Evolutionary conservation across 352 stramenopile genomes (phyloP), one percentile per base, ranked within the genome.

Genomic region (Thalassiosira allenii): DNA sequence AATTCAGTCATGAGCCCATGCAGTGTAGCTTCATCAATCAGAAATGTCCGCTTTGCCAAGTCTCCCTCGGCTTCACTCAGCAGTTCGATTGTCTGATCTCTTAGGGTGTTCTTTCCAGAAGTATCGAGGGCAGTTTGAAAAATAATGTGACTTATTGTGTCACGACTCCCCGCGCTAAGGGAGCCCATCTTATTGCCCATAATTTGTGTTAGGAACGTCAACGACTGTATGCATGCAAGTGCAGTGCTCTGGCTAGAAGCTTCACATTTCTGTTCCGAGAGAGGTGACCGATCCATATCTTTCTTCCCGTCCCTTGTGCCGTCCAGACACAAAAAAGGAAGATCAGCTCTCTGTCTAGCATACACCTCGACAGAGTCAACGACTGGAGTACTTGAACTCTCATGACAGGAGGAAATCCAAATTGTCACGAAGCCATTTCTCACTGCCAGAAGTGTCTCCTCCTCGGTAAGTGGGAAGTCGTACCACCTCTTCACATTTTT

Each of bases 361-460:
- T 92, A 95, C 34, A 95, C 84, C 73, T 95, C 91, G 53, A 95
- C 57, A 8, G 82, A 79, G 79, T 95, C 91, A 47, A 95, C 82
- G 4, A 91, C 54, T 34, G 86, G 62, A 57, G 63, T 79, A 61
- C 68, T 87, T n/a, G 56, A 69, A 29, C 56, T 64, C 20, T 92
- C 84, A 37, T 89, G 69, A 57, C 75, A 79, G 49, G 76, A 59
- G 22, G 76, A 86, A 59, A 94, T 89, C 66, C 66, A 81, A 43
- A 94, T 74, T 54, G 87, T 75, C 44, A 75, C 77, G 73, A 88
- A 89, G 12, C 91, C 91, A 75, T 84, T 92, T 75, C 88, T 79
- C 3, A 90, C 29, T 1, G 69, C 78, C 30, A 92, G 63, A 40
- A 90, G 71, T 74, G 91, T 91, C 62, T 95, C 91, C 51, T 94